These are phyloP conservation scores for Tolypocladium pustulatum DNA, from an alignment of 2,329 filamentous ascomycete species.

Conservation along the genomic window DNA sequence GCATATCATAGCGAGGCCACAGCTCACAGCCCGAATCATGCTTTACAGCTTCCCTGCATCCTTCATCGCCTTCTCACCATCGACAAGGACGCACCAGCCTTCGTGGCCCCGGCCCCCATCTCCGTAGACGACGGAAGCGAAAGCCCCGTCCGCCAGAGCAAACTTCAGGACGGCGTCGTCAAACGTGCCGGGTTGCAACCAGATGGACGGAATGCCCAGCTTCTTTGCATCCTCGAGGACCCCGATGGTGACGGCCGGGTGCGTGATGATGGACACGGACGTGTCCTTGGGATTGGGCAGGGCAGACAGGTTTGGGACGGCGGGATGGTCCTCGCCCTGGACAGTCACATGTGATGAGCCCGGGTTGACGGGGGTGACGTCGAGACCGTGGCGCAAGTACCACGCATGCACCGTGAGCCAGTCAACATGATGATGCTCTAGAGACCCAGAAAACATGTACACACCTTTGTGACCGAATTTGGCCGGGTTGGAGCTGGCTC, in stretches of 20 bases:
- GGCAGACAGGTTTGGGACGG: conserved; percentile 53
- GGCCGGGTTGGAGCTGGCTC: conserved; percentile 70
- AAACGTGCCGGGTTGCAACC: conserved; percentile 86
- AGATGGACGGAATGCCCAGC: conserved; percentile 64
- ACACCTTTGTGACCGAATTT: conserved; percentile 86
- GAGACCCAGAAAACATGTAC: conserved; percentile 6
- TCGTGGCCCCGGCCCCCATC: conserved; percentile 55
- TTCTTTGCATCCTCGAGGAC: conserved; percentile 69
- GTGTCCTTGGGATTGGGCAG: conserved; percentile 60
- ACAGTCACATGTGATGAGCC: conserved; percentile 54
- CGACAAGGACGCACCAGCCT: conserved; percentile 82
- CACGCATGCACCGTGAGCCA: conserved; percentile 66
- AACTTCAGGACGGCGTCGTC: conserved; percentile 64
- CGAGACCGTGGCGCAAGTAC: conserved; percentile 70
- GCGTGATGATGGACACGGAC: conserved; percentile 78
- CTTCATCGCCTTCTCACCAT: conserved; percentile 58
- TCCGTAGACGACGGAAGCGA: conserved; percentile 58
- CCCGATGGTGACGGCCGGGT: conserved; percentile 63
- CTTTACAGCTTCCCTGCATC: conserved; percentile 41
- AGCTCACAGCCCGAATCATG: background rate
- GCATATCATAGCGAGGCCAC: background rate
- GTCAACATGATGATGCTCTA: background rate
- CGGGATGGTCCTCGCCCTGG: conserved; percentile 43
- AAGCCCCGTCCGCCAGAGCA: conserved; percentile 49
- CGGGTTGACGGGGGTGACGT: conserved; percentile 79